A percentile compares a stretch with the other conserved stretches of the same genome.
phyloP scores from a whole-genome alignment of 2,329 filamentous ascomycete species.

The Simplicillium sp. region DNA sequence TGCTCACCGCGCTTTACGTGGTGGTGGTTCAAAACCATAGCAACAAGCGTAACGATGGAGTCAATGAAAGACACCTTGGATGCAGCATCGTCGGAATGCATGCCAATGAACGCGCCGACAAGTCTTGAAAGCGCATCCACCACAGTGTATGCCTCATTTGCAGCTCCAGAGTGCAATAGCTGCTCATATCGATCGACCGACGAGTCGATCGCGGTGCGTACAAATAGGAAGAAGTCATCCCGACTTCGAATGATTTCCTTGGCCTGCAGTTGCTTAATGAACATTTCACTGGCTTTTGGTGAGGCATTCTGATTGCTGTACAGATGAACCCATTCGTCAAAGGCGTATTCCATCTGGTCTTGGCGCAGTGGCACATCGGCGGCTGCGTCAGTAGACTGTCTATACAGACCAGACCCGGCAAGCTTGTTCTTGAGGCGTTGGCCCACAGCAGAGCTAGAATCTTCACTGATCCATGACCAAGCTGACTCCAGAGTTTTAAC shows the following conservation, averaged over 20 bases:
- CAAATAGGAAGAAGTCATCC: constrained; percentile 71
- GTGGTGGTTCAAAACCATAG: constrained; percentile 78
- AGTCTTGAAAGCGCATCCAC: constrained; percentile 79
- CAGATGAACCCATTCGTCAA: constrained; percentile 88
- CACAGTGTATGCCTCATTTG: constrained; percentile 46
- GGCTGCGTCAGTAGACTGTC: constrained; percentile 35
- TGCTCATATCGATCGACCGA: constrained; percentile 73
- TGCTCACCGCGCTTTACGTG: constrained; percentile 69
- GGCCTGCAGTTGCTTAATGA: constrained; percentile 76
- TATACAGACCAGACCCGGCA: constrained; percentile 28
- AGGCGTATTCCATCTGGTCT: constrained; percentile 88
- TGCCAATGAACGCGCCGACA: constrained; percentile 64
- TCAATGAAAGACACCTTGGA: constrained; percentile 66
- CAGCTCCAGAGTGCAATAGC: constrained; percentile 50
- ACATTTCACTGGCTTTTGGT: constrained; percentile 62
- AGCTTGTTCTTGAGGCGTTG: constrained; percentile 63
- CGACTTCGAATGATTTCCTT: constrained; percentile 62
- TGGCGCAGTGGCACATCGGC: constrained; percentile 45
- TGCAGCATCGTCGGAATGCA: constrained; percentile 55
- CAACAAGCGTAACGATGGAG: constrained; percentile 65
- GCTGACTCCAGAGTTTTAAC: constrained; percentile 72
- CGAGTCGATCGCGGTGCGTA: constrained; percentile 71
- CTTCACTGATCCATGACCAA: constrained; percentile 70
- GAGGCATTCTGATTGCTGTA: constrained; percentile 68
- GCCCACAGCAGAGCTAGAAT: constrained; percentile 53